These are phyloP conservation scores for Komagataella phaffii DNA, from an alignment of 805 yeast genomes.

Conservation along the genomic window DNA sequence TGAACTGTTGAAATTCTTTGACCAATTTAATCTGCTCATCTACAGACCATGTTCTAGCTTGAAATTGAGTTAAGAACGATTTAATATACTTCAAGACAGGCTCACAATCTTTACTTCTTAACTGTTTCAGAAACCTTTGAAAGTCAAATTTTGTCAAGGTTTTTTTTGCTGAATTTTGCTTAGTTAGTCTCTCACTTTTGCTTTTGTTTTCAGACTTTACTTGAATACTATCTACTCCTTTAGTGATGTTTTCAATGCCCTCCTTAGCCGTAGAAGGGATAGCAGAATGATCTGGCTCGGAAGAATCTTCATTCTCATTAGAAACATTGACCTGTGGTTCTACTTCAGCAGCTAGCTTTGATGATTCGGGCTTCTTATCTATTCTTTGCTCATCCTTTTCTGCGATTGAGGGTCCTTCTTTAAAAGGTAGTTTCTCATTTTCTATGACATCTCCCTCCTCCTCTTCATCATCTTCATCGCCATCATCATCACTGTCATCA, in stretches of 20 bases:
- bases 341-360: background rate
- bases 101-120: slow-evolving; percentile 67
- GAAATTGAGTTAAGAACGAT: slow-evolving; percentile 72
- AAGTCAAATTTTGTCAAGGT: slow-evolving; percentile 46
- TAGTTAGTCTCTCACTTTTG: background rate
- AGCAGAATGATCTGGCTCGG: background rate
- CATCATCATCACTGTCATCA: background rate
- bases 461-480: background rate
- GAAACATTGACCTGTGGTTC: background rate
- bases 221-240: background rate
- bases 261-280: background rate
- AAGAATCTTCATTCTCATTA: background rate
- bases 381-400: background rate
- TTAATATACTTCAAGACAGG: slow-evolving; percentile 79
- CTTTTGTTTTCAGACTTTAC: background rate
- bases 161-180: background rate
- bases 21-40: slow-evolving; percentile 71
- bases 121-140: slow-evolving; percentile 59
- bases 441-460: background rate
- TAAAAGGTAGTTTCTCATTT: background rate
- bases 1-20: slow-evolving; percentile 62
- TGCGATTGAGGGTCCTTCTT: background rate
- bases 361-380: background rate
- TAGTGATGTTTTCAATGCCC: background rate
- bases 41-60: slow-evolving; percentile 54